Conservation (phyloP, 1,284 basidiomycete species). For the Tilletia setariae region DNA sequence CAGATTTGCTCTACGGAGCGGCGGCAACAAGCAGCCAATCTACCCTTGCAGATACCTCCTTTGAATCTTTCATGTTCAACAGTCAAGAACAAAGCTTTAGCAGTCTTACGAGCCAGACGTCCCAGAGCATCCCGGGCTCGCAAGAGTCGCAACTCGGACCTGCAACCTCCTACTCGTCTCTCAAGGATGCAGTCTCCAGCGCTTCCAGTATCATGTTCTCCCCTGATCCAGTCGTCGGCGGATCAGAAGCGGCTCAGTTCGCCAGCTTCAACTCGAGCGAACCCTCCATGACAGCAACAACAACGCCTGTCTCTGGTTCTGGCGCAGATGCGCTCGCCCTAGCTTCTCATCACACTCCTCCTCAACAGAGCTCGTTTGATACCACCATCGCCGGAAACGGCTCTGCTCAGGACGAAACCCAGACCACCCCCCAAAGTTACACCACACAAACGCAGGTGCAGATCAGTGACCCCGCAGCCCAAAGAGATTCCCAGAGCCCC, state of each 20-base stretch:
- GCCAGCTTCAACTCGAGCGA: too few relatives aligned
- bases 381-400: neutral
- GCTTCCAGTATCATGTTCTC: neutral
- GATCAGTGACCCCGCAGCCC: too few relatives aligned
- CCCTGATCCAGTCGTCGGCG: too few relatives aligned
- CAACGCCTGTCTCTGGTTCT: too few relatives aligned
- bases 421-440: constrained; percentile 1
- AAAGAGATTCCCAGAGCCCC: too few relatives aligned
- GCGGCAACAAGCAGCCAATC: neutral
- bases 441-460: neutral
- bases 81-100: constrained; percentile 14
- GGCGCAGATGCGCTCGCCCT: too few relatives aligned
- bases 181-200: neutral
- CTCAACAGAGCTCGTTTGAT: neutral
- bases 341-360: constrained; percentile 5
- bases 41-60: constrained; percentile 1
- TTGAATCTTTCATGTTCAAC: constrained; percentile 7
- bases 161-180: neutral
- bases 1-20: neutral
- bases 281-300: too few relatives aligned
- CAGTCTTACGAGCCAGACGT: neutral
- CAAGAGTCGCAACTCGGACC: neutral
- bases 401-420: neutral
- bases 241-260: too few relatives aligned
- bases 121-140: neutral